Evolutionary conservation across 139 green algal species (phyloP).

Genomic region (Parachlorella kessleri): DNA sequence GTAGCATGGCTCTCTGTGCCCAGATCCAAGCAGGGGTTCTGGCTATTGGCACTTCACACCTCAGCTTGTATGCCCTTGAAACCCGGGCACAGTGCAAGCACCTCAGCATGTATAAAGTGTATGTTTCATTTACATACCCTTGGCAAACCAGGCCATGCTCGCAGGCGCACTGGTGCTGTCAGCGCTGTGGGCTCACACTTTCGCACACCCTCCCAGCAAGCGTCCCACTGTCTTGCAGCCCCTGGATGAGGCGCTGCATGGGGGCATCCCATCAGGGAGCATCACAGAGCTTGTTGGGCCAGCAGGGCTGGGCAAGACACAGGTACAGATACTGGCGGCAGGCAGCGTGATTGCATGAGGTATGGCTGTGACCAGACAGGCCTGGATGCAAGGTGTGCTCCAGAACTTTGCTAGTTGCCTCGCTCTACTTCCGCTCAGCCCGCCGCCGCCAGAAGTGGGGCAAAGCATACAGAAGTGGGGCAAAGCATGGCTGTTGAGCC

Average conservation of each 20-base stretch:
- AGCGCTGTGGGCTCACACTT: background rate
- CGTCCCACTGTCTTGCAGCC: constrained; percentile 3
- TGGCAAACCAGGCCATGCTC: background rate
- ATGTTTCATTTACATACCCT: background rate
- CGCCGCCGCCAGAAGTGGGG: too few species aligned
- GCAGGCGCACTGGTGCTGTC: background rate
- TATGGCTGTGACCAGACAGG: too few species aligned
- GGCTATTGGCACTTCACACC: too few species aligned
- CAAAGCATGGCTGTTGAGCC: too few species aligned
- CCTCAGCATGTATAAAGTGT: background rate
- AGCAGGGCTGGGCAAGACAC: constrained; percentile 68
- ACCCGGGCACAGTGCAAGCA: background rate
- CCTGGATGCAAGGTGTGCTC: background rate
- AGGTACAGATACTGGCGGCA: constrained; percentile 46
- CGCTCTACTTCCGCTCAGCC: too few species aligned
- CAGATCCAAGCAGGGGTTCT: too few species aligned
- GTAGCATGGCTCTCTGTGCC: too few species aligned
- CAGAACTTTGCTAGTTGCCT: too few species aligned
- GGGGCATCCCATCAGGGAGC: constrained; percentile 45
- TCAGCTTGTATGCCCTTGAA: too few species aligned
- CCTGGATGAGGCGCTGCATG: constrained; percentile 50
- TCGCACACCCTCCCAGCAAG: background rate
- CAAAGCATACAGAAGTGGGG: too few species aligned
- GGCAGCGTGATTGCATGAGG: background rate
- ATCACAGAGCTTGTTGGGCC: constrained; percentile 72